phyloP scores from a whole-genome alignment of 2,329 filamentous ascomycete species.

The Phialophora chinensis region DNA sequence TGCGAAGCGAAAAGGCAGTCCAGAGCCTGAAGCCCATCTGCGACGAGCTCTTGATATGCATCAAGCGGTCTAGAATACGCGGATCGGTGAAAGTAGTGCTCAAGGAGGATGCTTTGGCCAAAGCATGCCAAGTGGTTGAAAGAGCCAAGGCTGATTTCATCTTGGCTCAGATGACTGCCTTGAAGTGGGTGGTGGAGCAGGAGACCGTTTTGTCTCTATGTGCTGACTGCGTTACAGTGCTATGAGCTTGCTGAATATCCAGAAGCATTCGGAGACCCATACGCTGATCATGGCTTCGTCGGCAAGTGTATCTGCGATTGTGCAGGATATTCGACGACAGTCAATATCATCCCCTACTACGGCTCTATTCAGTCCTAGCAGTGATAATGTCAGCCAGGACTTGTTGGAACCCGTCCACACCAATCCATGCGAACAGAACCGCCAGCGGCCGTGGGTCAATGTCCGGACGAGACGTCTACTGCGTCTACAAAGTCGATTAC shows the following conservation, averaged over 20 bases:
- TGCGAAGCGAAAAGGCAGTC: constrained; percentile 16
- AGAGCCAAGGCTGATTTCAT: constrained; percentile 17
- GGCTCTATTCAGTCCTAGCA: not conserved
- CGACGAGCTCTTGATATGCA: constrained; percentile 6
- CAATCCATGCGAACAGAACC: not conserved
- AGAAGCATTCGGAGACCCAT: constrained; percentile 19
- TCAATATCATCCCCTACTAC: not conserved
- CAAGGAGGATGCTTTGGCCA: constrained; percentile 17
- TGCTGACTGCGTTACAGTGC: constrained; percentile 8
- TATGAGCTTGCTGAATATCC: constrained; percentile 16
- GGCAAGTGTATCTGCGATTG: not conserved
- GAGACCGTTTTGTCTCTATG: not conserved
- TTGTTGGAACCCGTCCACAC: not conserved
- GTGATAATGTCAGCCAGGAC: not conserved
- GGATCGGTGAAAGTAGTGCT: constrained; percentile 20
- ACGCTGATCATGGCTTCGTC: constrained; percentile 3
- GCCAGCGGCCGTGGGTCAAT: not conserved
- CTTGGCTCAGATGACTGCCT: constrained; percentile 13
- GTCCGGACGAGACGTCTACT: constrained; percentile 5
- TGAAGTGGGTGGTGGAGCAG: constrained; percentile 9
- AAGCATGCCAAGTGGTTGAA: constrained; percentile 14
- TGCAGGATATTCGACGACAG: not conserved
- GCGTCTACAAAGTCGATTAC: constrained; percentile 18
- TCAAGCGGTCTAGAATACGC: constrained; percentile 16
- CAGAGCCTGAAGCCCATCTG: constrained; percentile 17